Percentiles rank a stretch among this genome's conserved stretches.
Evolutionary conservation across 2,329 filamentous ascomycete species (phyloP).

Genomic region (Penicillium sp.): DNA sequence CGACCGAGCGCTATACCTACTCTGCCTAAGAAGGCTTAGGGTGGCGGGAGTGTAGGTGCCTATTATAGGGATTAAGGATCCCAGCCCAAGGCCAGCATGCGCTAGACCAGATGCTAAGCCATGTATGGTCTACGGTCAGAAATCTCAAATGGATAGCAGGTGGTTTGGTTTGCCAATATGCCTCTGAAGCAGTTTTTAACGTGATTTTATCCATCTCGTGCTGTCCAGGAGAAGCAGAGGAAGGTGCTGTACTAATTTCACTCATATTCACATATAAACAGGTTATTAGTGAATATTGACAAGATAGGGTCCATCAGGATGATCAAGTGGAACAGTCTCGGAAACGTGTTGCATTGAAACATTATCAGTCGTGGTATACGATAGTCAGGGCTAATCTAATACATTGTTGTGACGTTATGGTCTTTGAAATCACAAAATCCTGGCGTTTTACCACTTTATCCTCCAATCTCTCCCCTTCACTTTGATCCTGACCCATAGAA

Average conservation of each 20-base stretch:
- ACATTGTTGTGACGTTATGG: background rate
- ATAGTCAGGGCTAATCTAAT: background rate
- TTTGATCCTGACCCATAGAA: background rate
- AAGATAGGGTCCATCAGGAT: background rate
- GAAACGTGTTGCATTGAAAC: background rate
- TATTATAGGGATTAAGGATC: background rate
- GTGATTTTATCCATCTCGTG: background rate
- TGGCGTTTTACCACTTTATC: background rate
- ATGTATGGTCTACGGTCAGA: background rate
- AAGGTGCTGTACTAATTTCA: background rate
- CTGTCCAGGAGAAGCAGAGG: background rate
- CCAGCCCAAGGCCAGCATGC: background rate
- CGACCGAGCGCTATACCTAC: background rate
- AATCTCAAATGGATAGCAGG: background rate
- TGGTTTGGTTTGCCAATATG: background rate
- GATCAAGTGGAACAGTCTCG: background rate
- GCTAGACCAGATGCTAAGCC: background rate
- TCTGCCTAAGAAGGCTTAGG: background rate
- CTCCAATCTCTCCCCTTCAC: background rate
- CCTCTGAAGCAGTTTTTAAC: background rate
- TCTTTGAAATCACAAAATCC: background rate
- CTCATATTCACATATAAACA: background rate
- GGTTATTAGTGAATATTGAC: background rate
- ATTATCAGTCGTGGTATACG: background rate
- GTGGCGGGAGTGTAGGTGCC: background rate